These are phyloP conservation scores for Dittrichia graveolens DNA, from an alignment of 129 eudicot genomes.

Conservation along the genomic window DNA sequence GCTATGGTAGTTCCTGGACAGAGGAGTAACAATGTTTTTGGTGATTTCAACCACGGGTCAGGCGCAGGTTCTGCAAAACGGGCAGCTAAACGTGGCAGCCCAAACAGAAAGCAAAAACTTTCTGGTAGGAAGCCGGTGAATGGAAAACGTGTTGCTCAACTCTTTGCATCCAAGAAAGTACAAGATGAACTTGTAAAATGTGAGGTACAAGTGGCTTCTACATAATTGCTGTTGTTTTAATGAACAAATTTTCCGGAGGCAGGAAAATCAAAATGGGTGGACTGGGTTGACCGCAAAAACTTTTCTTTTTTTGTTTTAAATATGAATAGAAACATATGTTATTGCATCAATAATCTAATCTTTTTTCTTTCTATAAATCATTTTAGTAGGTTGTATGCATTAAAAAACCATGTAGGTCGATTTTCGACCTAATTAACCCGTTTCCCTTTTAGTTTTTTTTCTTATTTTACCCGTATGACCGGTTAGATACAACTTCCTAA, in stretches of 20 bases:
- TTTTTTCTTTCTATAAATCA: too few relatives aligned
- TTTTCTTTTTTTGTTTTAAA: too few relatives aligned
- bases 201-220: conserved; percentile 52
- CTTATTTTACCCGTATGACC: not conserved
- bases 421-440: not conserved
- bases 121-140: conserved; percentile 57
- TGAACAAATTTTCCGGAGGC: not conserved
- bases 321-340: too few relatives aligned
- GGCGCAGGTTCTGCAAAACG: conserved; percentile 49
- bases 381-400: too few relatives aligned
- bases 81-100: conserved; percentile 40
- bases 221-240: not conserved
- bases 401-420: not conserved
- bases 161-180: conserved; percentile 72
- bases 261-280: not conserved
- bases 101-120: conserved; percentile 45
- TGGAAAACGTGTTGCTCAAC: conserved; percentile 63
- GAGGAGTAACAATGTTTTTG: conserved; percentile 36
- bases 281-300: not conserved
- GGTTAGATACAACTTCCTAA: not conserved
- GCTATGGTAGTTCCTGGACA: conserved; percentile 38
- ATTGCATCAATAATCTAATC: too few relatives aligned
- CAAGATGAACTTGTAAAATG: conserved; percentile 64
- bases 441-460: not conserved
- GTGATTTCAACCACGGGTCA: conserved; percentile 43